Evolutionary conservation across 768 basidiomycete species (phyloP), one percentile per base, ranked within the genome.

Genomic region (Calvatia gigantea): DNA sequence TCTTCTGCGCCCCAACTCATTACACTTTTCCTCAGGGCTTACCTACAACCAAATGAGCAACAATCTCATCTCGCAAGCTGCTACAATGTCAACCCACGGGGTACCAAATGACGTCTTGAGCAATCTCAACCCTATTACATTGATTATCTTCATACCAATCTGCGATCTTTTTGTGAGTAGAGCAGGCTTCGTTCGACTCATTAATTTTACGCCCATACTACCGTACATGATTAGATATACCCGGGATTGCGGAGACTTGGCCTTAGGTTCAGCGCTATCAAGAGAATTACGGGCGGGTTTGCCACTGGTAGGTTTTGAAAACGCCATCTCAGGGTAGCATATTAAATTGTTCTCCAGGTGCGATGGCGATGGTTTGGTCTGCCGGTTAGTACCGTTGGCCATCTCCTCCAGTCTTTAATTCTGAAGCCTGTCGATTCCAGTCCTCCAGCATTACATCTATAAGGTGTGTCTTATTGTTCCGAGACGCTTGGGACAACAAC

Each of bases 51-150:
- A 91, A 64, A 63, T 91, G 44, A 85, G 86, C 71, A 89, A 84
- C 72, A 91, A 91, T 64, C 61, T 91, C 68, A 82, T 80, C 0
- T 89, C 89, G 5, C 87, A 89, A 67, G 89, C 89, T n/a, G 89
- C 87, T 2, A 86, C 85, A 0, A 89, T 91, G 89, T 66, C 65
- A 6, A 83, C 84, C 1, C 73, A 89, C 60, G 86, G 87, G 37
- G 38, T 87, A 25, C 88, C 88, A 3, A 91, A 91, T 59, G 89
- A 91, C 60, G 74, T 91, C 35, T 67, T 91, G 53, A 87, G 86
- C 51, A 91, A 91, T 66, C 74, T 91, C 42, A 86, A 91, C 61
- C 89, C 90, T 2, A 68, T 91, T 46, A 82, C 86, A 4, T 75
- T 92, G 52, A 82, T 92, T 62, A 85, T 91, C 59, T 59, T 71